Conservation (phyloP, 495 filamentous ascomycete species). For the Penicillium tannophilum region DNA sequence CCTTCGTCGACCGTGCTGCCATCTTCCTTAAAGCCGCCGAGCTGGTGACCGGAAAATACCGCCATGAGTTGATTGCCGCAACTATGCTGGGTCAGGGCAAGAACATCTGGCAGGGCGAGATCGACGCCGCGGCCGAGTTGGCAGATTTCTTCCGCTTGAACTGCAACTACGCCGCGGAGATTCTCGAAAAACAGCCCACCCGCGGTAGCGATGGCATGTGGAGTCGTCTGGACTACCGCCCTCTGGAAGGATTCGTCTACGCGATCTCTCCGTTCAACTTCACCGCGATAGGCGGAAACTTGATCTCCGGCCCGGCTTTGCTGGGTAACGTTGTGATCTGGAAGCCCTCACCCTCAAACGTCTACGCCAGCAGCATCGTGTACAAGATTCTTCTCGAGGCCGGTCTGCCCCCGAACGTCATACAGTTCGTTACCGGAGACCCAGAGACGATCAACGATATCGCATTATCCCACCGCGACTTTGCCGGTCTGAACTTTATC, state of each 20-base stretch:
- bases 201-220: slow-evolving; percentile 60
- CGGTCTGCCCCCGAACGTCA: slow-evolving; percentile 75
- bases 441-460: slow-evolving; percentile 71
- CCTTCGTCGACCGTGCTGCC: slow-evolving; percentile 86
- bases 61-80: slow-evolving; percentile 89
- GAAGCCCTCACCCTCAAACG: slow-evolving; percentile 81
- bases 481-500: slow-evolving; percentile 79
- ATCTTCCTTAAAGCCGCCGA: slow-evolving; percentile 95
- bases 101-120: slow-evolving; percentile 97
- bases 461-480: slow-evolving; percentile 67
- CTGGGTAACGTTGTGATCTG: slow-evolving; percentile 87
- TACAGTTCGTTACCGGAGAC: slow-evolving; percentile 82
- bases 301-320: slow-evolving; percentile 71
- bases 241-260: slow-evolving; percentile 86
- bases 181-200: slow-evolving; percentile 75
- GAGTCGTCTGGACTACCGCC: slow-evolving; percentile 80
- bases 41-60: slow-evolving; percentile 83
- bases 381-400: slow-evolving; percentile 88
- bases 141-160: slow-evolving; percentile 88
- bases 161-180: slow-evolving; percentile 73
- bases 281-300: slow-evolving; percentile 80
- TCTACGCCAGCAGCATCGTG: slow-evolving; percentile 73
- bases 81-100: slow-evolving; percentile 97
- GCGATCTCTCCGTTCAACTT: slow-evolving; percentile 89
- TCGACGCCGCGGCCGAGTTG: slow-evolving; percentile 89